These are phyloP conservation scores for Fonsecaea nubica DNA, from an alignment of 2,329 filamentous ascomycete species.

Conservation along the genomic window DNA sequence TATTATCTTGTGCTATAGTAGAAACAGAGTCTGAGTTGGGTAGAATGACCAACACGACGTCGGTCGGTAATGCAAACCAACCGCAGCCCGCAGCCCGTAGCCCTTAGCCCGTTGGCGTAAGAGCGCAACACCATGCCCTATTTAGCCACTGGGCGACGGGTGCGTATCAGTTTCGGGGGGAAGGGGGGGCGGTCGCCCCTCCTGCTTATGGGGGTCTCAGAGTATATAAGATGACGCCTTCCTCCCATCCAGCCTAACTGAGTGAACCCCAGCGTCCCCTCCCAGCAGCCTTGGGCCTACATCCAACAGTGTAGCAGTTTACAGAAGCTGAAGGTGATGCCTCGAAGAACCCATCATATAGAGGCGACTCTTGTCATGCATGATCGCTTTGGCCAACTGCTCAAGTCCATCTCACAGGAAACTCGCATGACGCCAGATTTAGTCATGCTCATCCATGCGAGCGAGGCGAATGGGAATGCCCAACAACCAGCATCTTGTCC, in stretches of 20 bases:
- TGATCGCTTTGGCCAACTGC: not conserved
- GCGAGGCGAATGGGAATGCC: not conserved
- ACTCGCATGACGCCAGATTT: conserved; percentile 3
- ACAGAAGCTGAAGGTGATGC: too few species aligned
- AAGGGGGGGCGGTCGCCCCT: not conserved
- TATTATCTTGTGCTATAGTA: conserved; percentile 10
- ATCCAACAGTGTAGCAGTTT: too few species aligned
- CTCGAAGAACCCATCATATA: too few species aligned
- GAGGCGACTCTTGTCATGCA: not conserved
- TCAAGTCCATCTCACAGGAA: not conserved
- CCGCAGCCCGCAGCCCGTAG: not conserved
- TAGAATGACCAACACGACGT: conserved; percentile 10
- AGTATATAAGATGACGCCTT: conserved; percentile 14
- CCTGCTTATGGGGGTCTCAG: conserved; percentile 3
- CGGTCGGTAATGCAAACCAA: conserved; percentile 11
- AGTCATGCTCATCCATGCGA: not conserved
- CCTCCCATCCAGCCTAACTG: not conserved
- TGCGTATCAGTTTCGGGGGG: not conserved
- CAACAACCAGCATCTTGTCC: not conserved
- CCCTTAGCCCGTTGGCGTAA: conserved; percentile 4
- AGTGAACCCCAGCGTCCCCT: too few species aligned
- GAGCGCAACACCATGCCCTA: conserved; percentile 17
- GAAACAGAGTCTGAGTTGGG: conserved; percentile 1
- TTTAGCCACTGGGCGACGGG: not conserved
- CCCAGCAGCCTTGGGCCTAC: not conserved